Percentiles rank a stretch among this genome's conserved stretches.
Conservation (phyloP, 768 basidiomycete species). For the Wakefieldia striispora region DNA sequence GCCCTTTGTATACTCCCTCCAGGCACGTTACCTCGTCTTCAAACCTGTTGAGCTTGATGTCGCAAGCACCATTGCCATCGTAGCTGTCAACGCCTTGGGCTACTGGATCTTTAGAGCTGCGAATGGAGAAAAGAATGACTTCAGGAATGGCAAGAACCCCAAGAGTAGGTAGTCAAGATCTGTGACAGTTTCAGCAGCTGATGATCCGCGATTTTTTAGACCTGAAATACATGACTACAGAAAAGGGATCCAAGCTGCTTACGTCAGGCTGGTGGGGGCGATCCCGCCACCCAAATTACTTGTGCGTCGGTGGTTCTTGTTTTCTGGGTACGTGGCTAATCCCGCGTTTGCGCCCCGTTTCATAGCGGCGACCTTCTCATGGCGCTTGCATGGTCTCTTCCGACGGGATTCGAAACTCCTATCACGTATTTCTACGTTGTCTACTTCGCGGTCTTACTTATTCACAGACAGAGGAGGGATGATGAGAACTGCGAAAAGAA, state of each 20-base stretch:
- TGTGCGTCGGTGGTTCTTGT: constrained; percentile 42
- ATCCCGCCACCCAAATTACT: constrained; percentile 90
- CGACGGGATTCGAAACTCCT: constrained; percentile 88
- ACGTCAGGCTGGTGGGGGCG: constrained; percentile 98
- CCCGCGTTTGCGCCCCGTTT: neutral
- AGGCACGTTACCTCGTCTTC: constrained; percentile 95
- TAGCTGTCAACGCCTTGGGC: constrained; percentile 66
- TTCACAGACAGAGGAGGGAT: constrained; percentile 88
- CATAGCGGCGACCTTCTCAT: constrained; percentile 82
- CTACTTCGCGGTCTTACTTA: constrained; percentile 86
- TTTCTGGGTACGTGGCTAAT: neutral
- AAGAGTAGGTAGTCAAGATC: constrained; percentile 60
- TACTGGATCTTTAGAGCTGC: constrained; percentile 89
- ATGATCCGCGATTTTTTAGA: constrained; percentile 43
- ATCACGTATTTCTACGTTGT: constrained; percentile 93
- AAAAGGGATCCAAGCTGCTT: constrained; percentile 84
- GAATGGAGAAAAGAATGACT: constrained; percentile 95
- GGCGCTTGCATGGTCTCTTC: constrained; percentile 90
- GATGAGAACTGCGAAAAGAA: constrained; percentile 90
- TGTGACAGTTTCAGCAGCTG: neutral
- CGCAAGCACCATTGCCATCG: constrained; percentile 49
- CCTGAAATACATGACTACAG: constrained; percentile 74
- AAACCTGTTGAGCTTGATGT: constrained; percentile 75
- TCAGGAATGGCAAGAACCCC: constrained; percentile 89
- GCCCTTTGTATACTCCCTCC: constrained; percentile 90